Percentiles rank a stretch among this genome's conserved stretches.
Conservation (phyloP, 768 basidiomycete genomes). For the Suillus variegatus region DNA sequence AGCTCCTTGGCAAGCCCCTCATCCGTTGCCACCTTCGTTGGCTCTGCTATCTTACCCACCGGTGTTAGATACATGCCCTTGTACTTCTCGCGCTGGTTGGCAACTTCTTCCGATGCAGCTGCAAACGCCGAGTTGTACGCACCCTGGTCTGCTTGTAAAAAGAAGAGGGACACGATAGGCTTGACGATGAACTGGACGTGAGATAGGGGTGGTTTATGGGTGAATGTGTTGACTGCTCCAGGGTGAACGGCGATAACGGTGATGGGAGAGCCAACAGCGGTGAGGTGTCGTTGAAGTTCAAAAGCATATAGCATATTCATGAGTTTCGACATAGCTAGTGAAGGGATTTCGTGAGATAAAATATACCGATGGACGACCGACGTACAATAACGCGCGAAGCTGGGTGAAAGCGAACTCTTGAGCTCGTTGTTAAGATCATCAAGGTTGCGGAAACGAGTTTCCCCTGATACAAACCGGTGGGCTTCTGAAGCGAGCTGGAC, state of each 20-base stretch:
- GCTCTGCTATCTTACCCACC: conserved; percentile 16
- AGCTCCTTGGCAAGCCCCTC: conserved; percentile 30
- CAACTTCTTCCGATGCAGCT: conserved; percentile 28
- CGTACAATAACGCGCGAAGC: conserved; percentile 36
- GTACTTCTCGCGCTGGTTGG: conserved; percentile 23
- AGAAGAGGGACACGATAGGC: conserved; percentile 18
- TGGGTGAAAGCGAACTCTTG: conserved; percentile 18
- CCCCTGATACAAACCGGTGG: conserved; percentile 23
- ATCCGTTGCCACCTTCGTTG: conserved; percentile 16
- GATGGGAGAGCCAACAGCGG: conserved; percentile 30
- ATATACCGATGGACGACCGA: background rate
- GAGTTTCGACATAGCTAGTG: conserved; percentile 52
- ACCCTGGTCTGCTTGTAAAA: conserved; percentile 23
- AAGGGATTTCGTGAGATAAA: background rate
- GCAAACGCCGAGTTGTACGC: conserved; percentile 30
- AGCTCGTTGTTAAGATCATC: conserved; percentile 40
- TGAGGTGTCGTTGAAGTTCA: conserved; percentile 50
- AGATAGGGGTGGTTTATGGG: background rate
- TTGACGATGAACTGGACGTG: conserved; percentile 21
- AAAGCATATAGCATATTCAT: conserved; percentile 49
- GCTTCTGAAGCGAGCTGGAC: conserved; percentile 36
- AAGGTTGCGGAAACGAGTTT: conserved; percentile 28
- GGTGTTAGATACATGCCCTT: conserved; percentile 34
- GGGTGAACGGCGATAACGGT: conserved; percentile 32
- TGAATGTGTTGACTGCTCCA: conserved; percentile 30